Base-by-base conservation (phyloP, 805 yeast species). In the Pichia sporocuriosa region DNA sequence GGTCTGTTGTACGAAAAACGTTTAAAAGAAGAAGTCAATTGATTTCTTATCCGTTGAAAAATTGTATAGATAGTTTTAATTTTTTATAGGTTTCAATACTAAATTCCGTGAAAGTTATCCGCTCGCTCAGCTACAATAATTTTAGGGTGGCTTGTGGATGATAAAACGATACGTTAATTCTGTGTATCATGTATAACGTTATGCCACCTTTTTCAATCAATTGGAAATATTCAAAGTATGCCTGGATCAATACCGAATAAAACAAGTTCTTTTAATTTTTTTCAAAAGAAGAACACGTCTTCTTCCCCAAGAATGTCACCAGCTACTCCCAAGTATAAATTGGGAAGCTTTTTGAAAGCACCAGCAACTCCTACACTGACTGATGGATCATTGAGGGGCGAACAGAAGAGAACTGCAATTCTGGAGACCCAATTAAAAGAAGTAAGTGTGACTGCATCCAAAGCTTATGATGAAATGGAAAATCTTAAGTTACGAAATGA, bases 1-100 rank as follows among this genome's bases (percentile, higher is more conserved):
- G 77, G 85, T 22, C 67, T 81, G 48, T 78, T 77, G 48, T 62
- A 78, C 44, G 80, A 73, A 40, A 63, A 63, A 44, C 58, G 51
- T 13, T 33, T 48, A 1, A 32, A 45, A 7, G 44, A 36, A 6
- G 34, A 28, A 9, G 3, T 29, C 4, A 30, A 13, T 24, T 35
- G 16, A 26, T 7, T 6, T 5, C 5, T 11, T 24, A 23, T 34
- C 26, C 3, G 33, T 17, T 24, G 11, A 24, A 24, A 24, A 11
- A 11, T 11, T 8, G 10, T n/a, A n/a, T n/a, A n/a, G n/a, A n/a
- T n/a, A n/a, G n/a, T n/a, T n/a, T n/a, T n/a, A n/a, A n/a, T n/a
- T 24, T 8, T 24, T 8, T 24, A 24, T 8, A 23, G 7, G 26
- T 11, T 8, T 8, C 26, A 8, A 23, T 23, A 23, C 26, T 23